Conservation (phyloP, 257 asterid species). For the Scutellaria baicalensis region DNA sequence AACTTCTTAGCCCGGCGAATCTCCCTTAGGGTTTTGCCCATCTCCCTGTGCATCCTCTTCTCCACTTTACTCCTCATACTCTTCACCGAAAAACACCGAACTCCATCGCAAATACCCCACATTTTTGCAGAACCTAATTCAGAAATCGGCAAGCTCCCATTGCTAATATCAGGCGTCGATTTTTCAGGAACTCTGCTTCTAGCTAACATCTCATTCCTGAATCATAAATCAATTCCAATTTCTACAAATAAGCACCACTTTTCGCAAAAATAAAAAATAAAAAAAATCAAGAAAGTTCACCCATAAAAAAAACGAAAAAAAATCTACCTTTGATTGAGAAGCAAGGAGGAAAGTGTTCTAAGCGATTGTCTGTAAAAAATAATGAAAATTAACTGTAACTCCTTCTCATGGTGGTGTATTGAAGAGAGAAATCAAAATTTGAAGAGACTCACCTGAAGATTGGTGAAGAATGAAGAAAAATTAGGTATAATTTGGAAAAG, state of each 20-base stretch:
- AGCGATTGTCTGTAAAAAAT: constrained; percentile 20
- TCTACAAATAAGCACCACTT: too few relatives aligned
- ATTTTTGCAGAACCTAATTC: constrained; percentile 14
- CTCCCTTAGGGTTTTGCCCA: constrained; percentile 67
- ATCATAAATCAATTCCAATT: too few relatives aligned
- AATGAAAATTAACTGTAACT: too few relatives aligned
- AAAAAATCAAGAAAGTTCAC: background rate
- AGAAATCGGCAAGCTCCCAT: constrained; percentile 4
- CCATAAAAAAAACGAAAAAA: background rate
- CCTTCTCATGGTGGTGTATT: too few relatives aligned
- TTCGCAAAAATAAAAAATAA: background rate
- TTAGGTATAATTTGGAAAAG: too few relatives aligned
- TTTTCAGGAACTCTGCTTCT: constrained; percentile 2
- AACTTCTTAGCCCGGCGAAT: constrained; percentile 84
- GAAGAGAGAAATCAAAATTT: too few relatives aligned
- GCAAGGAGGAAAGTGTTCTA: constrained; percentile 19
- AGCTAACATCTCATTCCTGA: constrained; percentile 10
- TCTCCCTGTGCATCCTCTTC: constrained; percentile 56
- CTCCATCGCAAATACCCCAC: constrained; percentile 42
- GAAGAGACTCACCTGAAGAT: too few relatives aligned
- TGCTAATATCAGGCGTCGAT: constrained; percentile 14
- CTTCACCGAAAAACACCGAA: constrained; percentile 57
- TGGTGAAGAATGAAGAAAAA: too few relatives aligned
- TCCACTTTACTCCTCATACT: constrained; percentile 99
- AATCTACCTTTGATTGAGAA: constrained; percentile 30